Percentiles rank a stretch among this genome's conserved stretches.
Conservation (phyloP, 371 early-diverging fungal species). For the Lichtheimia ramosa region DNA sequence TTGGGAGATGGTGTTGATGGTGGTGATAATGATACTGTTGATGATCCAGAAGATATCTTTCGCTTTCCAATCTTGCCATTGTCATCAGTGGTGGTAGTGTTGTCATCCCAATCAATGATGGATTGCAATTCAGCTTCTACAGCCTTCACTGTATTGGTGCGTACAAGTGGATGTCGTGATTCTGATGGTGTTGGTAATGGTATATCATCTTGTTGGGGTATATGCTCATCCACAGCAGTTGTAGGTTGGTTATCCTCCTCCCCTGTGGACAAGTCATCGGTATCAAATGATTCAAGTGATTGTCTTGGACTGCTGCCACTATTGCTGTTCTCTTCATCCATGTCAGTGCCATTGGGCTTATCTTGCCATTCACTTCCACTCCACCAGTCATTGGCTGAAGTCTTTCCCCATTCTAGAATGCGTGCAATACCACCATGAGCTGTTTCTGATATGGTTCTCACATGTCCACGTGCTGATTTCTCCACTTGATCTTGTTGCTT, state of each 20-base stretch:
- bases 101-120: constrained; percentile 47
- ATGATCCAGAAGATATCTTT: constrained; percentile 2
- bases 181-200: not conserved
- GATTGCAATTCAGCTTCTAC: constrained; percentile 62
- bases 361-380: constrained; percentile 12
- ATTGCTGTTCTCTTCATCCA: constrained; percentile 1
- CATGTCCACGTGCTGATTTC: constrained; percentile 6
- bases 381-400: constrained; percentile 25
- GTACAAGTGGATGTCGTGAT: constrained; percentile 18
- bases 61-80: constrained; percentile 9
- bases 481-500: not conserved
- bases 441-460: constrained; percentile 26
- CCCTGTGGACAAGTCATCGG: constrained; percentile 12
- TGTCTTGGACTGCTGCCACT: constrained; percentile 5
- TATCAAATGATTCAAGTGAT: constrained; percentile 14
- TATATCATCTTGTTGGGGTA: not conserved
- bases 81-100: constrained; percentile 4
- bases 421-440: constrained; percentile 9
- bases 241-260: not conserved
- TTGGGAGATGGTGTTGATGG: not conserved
- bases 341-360: not conserved
- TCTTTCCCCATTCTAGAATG: constrained; percentile 27
- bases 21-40: not conserved
- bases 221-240: not conserved
- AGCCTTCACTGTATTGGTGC: constrained; percentile 56